Evolutionary conservation across 305 asterid genomes (phyloP).

Genomic region (Withania somnifera): DNA sequence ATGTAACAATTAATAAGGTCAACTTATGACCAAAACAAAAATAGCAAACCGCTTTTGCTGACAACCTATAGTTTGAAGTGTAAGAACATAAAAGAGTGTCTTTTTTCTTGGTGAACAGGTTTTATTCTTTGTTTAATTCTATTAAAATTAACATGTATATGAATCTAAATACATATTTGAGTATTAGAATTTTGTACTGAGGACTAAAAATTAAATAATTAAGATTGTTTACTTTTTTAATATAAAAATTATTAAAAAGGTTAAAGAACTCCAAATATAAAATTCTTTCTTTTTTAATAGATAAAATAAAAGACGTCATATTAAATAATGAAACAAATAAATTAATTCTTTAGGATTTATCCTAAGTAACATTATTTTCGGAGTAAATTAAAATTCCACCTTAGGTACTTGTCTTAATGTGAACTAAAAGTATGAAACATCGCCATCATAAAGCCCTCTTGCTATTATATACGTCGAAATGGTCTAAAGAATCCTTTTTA

Average conservation of each 20-base stretch:
- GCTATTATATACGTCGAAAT: not conserved
- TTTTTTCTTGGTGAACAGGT: not conserved
- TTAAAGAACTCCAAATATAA: not conserved
- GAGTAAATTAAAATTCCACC: not conserved
- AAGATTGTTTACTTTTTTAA: not conserved
- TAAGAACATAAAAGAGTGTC: not conserved
- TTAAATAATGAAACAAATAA: not conserved
- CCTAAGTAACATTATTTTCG: not conserved
- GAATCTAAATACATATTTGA: too few relatives aligned
- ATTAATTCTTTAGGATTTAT: not conserved
- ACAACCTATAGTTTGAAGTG: not conserved
- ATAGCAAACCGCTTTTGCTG: not conserved
- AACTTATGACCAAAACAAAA: not conserved
- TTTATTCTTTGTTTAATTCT: not conserved
- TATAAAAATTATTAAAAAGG: not conserved
- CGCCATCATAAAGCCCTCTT: not conserved
- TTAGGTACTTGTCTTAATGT: not conserved
- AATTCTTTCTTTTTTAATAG: not conserved
- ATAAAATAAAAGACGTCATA: not conserved
- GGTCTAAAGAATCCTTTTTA: not conserved
- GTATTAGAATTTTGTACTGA: too few relatives aligned
- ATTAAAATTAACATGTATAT: not conserved
- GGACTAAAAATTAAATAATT: too few relatives aligned
- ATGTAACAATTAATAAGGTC: not conserved
- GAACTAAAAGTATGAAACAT: not conserved